A percentile compares a stretch with the other conserved stretches of the same genome.
These are phyloP conservation scores for Aspergillus ostianus DNA, from an alignment of 495 filamentous ascomycete genomes.

Conservation along the genomic window DNA sequence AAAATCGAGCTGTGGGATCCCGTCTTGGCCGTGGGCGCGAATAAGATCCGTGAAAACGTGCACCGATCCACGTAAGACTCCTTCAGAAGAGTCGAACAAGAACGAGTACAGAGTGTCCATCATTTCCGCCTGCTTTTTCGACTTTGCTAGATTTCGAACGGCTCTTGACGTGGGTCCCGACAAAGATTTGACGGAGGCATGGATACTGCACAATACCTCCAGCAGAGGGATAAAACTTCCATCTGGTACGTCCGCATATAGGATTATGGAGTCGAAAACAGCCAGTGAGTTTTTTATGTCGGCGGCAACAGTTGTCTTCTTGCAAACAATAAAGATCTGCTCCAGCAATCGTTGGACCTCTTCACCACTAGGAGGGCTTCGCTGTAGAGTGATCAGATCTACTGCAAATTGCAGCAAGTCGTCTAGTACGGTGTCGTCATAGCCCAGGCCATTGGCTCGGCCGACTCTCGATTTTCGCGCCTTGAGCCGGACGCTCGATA, in stretches of 20 bases:
- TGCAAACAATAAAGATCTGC: conserved; percentile 69
- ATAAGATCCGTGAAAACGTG: conserved; percentile 62
- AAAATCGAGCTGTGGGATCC: conserved; percentile 57
- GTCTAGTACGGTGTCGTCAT: conserved; percentile 66
- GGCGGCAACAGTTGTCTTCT: conserved; percentile 64
- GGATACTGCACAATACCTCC: conserved; percentile 78
- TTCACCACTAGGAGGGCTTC: conserved; percentile 66
- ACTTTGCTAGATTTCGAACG: conserved; percentile 73
- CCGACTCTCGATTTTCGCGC: conserved; percentile 53
- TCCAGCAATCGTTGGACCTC: conserved; percentile 67
- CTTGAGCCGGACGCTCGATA: conserved; percentile 37
- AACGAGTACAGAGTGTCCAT: conserved; percentile 64
- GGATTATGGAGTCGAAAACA: conserved; percentile 76
- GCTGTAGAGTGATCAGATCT: conserved; percentile 83
- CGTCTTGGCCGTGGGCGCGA: conserved; percentile 55
- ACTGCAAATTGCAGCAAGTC: conserved; percentile 71
- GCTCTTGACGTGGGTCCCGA: conserved; percentile 73
- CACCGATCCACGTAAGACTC: conserved; percentile 64
- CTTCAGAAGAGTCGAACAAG: conserved; percentile 49
- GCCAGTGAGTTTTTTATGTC: conserved; percentile 75
- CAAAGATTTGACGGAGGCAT: conserved; percentile 68
- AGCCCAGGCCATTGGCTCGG: conserved; percentile 38
- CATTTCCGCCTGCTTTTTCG: conserved; percentile 72
- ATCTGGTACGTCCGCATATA: conserved; percentile 73
- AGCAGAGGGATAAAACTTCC: conserved; percentile 66